Conservation (phyloP, 768 basidiomycete genomes). For the Leccinum obscurum region DNA sequence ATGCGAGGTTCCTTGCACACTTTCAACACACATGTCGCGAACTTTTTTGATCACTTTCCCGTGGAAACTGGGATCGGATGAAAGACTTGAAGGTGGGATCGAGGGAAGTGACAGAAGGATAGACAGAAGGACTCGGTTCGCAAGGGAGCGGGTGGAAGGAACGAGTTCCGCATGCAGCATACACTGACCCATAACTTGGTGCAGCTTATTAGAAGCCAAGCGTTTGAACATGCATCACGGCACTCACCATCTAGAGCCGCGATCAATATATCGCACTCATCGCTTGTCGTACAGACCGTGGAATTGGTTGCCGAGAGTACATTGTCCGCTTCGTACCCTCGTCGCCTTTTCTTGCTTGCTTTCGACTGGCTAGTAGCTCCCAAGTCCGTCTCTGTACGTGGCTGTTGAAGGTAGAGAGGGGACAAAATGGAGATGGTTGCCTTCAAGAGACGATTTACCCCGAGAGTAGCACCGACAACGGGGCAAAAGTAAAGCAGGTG, state of each 20-base stretch:
- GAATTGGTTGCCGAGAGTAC: conserved; percentile 53
- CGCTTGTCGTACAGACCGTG: conserved; percentile 47
- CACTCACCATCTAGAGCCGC: conserved; percentile 59
- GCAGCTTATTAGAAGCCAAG: conserved; percentile 8
- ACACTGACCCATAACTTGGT: conserved; percentile 49
- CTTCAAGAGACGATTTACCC: conserved; percentile 55
- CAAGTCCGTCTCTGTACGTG: conserved; percentile 30
- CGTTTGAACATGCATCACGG: background rate
- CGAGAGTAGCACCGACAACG: conserved; percentile 46
- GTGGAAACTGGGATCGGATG: conserved; percentile 52
- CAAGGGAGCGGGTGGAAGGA: conserved; percentile 55
- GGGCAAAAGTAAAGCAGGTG: conserved; percentile 45
- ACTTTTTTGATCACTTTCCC: conserved; percentile 45
- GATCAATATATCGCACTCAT: conserved; percentile 55
- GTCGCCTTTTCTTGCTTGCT: conserved; percentile 67
- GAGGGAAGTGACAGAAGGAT: conserved; percentile 56
- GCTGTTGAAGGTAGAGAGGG: conserved; percentile 43
- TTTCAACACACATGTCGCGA: conserved; percentile 46
- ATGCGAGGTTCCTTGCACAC: conserved; percentile 54
- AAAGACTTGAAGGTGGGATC: conserved; percentile 54
- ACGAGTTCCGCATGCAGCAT: conserved; percentile 53
- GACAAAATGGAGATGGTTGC: conserved; percentile 51
- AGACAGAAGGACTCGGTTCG: conserved; percentile 57
- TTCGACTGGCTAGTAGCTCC: conserved; percentile 35
- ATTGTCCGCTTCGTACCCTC: conserved; percentile 76